Evolutionary conservation across 2,329 filamentous ascomycete species (phyloP).

Genomic region (Curvularia sp.): DNA sequence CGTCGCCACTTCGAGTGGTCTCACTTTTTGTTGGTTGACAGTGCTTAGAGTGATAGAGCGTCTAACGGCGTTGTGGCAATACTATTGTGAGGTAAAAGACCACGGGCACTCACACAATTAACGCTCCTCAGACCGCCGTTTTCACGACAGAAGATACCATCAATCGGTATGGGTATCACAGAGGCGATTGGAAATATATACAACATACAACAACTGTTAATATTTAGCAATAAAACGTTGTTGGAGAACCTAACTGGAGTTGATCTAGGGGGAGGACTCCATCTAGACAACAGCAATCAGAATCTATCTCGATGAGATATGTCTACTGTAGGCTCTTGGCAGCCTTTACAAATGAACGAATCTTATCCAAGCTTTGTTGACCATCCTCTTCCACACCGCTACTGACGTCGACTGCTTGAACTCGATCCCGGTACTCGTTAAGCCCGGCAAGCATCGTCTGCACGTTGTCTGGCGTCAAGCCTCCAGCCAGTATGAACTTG

Average conservation of each 20-base stretch:
- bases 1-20: background rate
- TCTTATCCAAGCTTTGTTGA: conserved; percentile 80
- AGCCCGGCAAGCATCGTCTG: conserved; percentile 68
- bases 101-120: background rate
- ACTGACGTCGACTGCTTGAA: conserved; percentile 89
- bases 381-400: conserved; percentile 87
- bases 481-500: conserved; percentile 82
- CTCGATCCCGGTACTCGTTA: conserved; percentile 65
- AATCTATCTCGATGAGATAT: background rate
- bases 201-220: background rate
- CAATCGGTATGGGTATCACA: background rate
- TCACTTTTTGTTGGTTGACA: conserved; percentile 23
- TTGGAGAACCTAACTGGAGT: background rate
- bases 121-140: background rate
- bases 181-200: background rate
- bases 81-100: conserved; percentile 23
- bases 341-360: conserved; percentile 77
- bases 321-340: conserved; percentile 57
- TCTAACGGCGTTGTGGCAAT: conserved; percentile 3
- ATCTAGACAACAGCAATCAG: background rate
- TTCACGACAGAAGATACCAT: background rate
- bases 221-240: background rate
- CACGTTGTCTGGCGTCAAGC: conserved; percentile 82
- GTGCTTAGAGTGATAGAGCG: conserved; percentile 22
- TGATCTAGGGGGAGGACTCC: background rate